Evolutionary conservation across 202 grass and related monocot species (phyloP), one percentile per base, ranked within the genome.

Genomic region (Setaria viridis): DNA sequence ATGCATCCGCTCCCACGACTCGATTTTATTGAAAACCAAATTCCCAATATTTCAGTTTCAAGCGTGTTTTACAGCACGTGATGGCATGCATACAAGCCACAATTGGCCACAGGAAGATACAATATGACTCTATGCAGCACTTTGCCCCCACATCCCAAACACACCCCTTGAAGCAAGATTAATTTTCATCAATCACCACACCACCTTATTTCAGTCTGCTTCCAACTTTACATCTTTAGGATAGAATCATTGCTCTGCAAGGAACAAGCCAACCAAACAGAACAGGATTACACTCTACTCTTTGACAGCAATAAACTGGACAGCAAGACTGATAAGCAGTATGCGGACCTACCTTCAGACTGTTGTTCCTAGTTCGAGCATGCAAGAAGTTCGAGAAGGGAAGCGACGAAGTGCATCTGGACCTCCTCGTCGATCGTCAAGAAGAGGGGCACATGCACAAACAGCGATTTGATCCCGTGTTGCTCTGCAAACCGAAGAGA

Each of bases 381-480:
- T 68, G 91, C 90, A 30, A 99, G 80, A 67, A 91, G 80, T 82
- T 99, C 90, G 62, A 99, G 73, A 48, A 99, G 91, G 82, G 97
- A 94, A 77, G 79, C 87, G 1, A 66, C 87, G 48, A 99, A 96
- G 79, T 96, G 91, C 92, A 99, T 99, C 85, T 99, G 97, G 45
- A 95, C 90, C 83, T 91, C 87, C 88, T 99, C 88, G 7, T 97
- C 88, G 6, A 99, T 91, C 34, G 92, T 94, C 77, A 83, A 74
- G 80, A 99, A 99, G 63, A 97, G 97, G 14, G 97, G 97, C 47
- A 99, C 94, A 74, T 99, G 97, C 62, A 99, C 97, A 64, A 99
- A 99, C 30, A 99, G 88, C 39, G 97, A 99, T 73, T 96, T 89
- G 33, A 99, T 91, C 37, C 89, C 78, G 1, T 91, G 85, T 62